Base-by-base conservation (phyloP, 1,284 basidiomycete species). In the Anthracocystis panici-leucophaei region DNA sequence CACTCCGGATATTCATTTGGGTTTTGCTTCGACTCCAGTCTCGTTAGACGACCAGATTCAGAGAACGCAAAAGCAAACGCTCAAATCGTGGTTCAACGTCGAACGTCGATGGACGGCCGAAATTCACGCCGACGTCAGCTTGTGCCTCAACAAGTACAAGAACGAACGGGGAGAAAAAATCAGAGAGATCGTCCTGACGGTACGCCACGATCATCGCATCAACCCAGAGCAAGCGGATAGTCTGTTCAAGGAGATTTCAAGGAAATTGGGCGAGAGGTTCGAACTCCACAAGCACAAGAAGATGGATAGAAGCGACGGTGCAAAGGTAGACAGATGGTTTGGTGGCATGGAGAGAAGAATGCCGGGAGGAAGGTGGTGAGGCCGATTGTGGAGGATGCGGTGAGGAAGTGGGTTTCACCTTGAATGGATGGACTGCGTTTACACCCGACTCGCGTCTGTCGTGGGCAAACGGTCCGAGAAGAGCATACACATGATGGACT, bases 1-100 rank as follows among this genome's bases (percentile, higher is more conserved):
- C n/a, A 79, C 79, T 35, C 83, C 84, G 5, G 52, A 64, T 6
- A 63, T 86, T 40, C 75, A 79, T 41, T 60, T 86, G 31, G 85
- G 85, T 5, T 85, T 86, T 33, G 85, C 85, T 0, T 83, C 81
- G 16, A 82, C 83, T 10, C 78, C 85, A 6, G 82, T 82, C 35
- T 82, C 81, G n/a, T 58, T 86, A 25, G 65, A 82, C 33, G 75
- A 79, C 33, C 85, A 85, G 58, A 84, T 86, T 65, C 3, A 61
- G 38, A 62, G 85, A 6, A 85, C 85, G 3, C 63, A 52, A 0
- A 56, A 77, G 18, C 44, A 71, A 14, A 69, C 73, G 1, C 57
- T 74, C 16, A 65, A 73, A 2, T 70, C 78, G 35, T 86, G 85
- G 85, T 85, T 86, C 57, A 77, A 69, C 38, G 65, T 75, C 44